Evolutionary conservation across 2,329 filamentous ascomycete species (phyloP), one percentile per base, ranked within the genome.

Genomic region (Fusarium transvaalense): DNA sequence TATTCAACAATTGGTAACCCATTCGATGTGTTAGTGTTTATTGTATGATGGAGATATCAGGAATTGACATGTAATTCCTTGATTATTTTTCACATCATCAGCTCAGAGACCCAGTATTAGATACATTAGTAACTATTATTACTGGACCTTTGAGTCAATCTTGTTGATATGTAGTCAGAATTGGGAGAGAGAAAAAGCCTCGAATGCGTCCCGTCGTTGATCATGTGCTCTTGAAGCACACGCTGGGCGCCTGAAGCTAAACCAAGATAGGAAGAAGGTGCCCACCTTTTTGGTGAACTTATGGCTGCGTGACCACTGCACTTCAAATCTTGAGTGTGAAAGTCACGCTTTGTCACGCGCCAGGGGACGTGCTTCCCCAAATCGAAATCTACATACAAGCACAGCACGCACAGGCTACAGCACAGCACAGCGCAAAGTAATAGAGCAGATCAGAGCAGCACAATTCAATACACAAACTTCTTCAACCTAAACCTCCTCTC

Each of bases 291-390:
- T 71, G 64, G 50, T 47, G 66, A 68, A 66, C 67, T 55, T 66
- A 34, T 61, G 61, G 52, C 61, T 56, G 66, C 61, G 66, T 69
- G 66, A 69, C 66, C 66, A 56, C 39, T 56, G 51, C 61, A 68
- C 42, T 25, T 57, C 62, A 48, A 37, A 66, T 45, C 32, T 64
- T 56, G 58, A 69, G 31, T 56, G 56, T 52, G 43, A 64, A 71
- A 71, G 69, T 71, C 69, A 72, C 66, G 69, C 66, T 60, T 67
- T 67, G 58, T 70, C 68, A 70, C 68, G 68, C 68, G 69, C 66
- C 63, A 50, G 54, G 52, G 69, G 68, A 69, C 68, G 56, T 71
- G 68, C 61, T 61, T 56, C 42, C 55, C 61, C 57, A 61, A 58
- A 59, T 53, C 54, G 55, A 61, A 57, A 66, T 68, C 66, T 32